Evolutionary conservation across 805 yeast species (phyloP).

Genomic region (Nakazawaea ishiwadae): DNA sequence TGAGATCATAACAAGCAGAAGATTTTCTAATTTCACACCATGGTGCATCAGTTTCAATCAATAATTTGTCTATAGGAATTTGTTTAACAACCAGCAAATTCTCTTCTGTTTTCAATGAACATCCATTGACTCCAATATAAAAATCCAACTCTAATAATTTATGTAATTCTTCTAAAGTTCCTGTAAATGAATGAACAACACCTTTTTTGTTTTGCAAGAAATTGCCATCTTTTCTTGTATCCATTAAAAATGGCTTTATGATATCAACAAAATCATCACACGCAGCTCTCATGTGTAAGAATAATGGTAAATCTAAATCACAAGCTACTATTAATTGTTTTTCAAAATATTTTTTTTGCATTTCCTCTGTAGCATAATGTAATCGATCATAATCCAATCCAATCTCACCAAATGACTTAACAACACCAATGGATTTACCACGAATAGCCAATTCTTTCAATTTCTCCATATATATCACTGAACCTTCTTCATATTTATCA

Average conservation of each 20-base stretch:
- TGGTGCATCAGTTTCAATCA: slow-evolving; percentile 96
- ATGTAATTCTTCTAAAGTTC: slow-evolving; percentile 59
- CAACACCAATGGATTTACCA: slow-evolving; percentile 45
- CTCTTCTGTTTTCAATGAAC: slow-evolving; percentile 78
- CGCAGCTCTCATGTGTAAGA: slow-evolving; percentile 86
- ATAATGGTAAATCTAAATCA: slow-evolving; percentile 65
- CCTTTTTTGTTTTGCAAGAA: slow-evolving; percentile 37
- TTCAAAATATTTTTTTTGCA: slow-evolving; percentile 65
- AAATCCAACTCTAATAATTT: slow-evolving; percentile 54
- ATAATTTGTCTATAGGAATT: slow-evolving; percentile 66
- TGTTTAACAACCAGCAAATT: slow-evolving; percentile 59
- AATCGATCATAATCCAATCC: slow-evolving; percentile 94
- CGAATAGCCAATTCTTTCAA: slow-evolving; percentile 44
- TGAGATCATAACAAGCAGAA: slow-evolving; percentile 64
- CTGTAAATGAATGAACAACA: slow-evolving; percentile 97
- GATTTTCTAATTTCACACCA: slow-evolving; percentile 94
- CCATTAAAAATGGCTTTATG: slow-evolving; percentile 55
- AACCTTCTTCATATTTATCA: slow-evolving; percentile 26
- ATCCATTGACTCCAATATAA: slow-evolving; percentile 85
- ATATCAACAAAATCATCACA: slow-evolving; percentile 71
- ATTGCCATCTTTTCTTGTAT: too few species aligned
- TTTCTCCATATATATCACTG: slow-evolving; percentile 38
- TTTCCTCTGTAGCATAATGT: slow-evolving; percentile 63
- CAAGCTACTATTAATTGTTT: slow-evolving; percentile 67
- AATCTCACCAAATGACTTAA: slow-evolving; percentile 89